phyloP scores from a whole-genome alignment of 2,329 filamentous ascomycete species.

The Dothideomycetes sp. region DNA sequence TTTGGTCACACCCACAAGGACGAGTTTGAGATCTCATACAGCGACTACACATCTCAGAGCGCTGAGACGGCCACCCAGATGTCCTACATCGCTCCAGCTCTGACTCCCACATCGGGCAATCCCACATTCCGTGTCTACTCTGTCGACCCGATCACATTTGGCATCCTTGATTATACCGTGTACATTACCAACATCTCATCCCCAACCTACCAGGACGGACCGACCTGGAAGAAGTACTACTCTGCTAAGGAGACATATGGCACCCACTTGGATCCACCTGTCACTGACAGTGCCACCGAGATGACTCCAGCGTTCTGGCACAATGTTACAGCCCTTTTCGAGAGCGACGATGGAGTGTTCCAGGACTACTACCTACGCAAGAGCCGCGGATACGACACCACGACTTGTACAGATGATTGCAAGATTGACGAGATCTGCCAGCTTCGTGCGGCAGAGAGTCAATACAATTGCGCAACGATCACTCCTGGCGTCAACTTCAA shows the following conservation, averaged over 20 bases:
- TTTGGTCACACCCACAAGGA: conserved; percentile 48
- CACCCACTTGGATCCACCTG: conserved; percentile 30
- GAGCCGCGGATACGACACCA: conserved; percentile 34
- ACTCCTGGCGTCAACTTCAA: conserved; percentile 6
- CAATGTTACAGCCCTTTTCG: conserved; percentile 40
- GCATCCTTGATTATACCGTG: conserved; percentile 41
- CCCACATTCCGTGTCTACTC: conserved; percentile 49
- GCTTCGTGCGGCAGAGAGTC: conserved; percentile 39
- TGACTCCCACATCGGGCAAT: conserved; percentile 45
- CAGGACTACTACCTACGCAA: conserved; percentile 37
- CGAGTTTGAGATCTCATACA: conserved; percentile 46
- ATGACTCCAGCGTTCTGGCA: conserved; percentile 51
- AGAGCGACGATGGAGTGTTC: conserved; percentile 33
- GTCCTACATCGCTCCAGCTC: conserved; percentile 44
- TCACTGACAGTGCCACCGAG: conserved; percentile 28
- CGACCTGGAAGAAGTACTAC: conserved; percentile 46
- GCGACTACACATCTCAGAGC: conserved; percentile 32
- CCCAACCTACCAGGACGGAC: conserved; percentile 33
- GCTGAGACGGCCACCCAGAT: conserved; percentile 35
- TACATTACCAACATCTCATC: conserved; percentile 44
- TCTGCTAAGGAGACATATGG: conserved; percentile 46
- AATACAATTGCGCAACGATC: conserved; percentile 36
- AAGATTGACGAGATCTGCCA: conserved; percentile 39
- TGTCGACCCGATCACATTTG: conserved; percentile 47
- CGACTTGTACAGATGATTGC: conserved; percentile 33